Conservation (phyloP, 2,329 filamentous ascomycete genomes). For the Anthostomella pinea region DNA sequence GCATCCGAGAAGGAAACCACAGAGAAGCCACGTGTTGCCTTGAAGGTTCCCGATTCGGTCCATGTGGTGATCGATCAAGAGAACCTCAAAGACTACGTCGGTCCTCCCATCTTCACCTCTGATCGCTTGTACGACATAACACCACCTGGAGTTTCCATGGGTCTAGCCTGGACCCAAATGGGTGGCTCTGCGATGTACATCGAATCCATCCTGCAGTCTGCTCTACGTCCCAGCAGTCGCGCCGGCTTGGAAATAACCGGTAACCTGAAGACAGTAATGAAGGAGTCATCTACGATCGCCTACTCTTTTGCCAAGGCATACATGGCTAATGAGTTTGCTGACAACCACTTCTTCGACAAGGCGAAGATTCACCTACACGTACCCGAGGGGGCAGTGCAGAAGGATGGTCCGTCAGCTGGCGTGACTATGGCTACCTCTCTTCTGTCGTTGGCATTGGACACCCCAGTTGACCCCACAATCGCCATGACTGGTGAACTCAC, state of each 20-base stretch:
- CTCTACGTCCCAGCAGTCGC: slow-evolving; percentile 69
- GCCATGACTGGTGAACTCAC: slow-evolving; percentile 99
- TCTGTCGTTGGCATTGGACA: slow-evolving; percentile 78
- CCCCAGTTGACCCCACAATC: slow-evolving; percentile 75
- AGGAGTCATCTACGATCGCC: slow-evolving; percentile 91
- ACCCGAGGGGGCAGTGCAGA: slow-evolving; percentile 91
- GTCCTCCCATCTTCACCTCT: slow-evolving; percentile 90
- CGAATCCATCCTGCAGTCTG: slow-evolving; percentile 88
- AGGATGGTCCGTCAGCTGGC: slow-evolving; percentile 89
- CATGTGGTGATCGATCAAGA: slow-evolving; percentile 84
- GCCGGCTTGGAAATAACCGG: slow-evolving; percentile 88
- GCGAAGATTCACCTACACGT: slow-evolving; percentile 95
- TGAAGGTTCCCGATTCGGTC: slow-evolving; percentile 83
- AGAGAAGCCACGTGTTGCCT: slow-evolving; percentile 68
- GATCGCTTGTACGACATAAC: slow-evolving; percentile 93
- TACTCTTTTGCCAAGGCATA: slow-evolving; percentile 94
- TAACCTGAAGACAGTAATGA: slow-evolving; percentile 96
- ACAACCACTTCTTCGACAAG: slow-evolving; percentile 95
- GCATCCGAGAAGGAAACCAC: slow-evolving; percentile 61
- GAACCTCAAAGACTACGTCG: slow-evolving; percentile 94
- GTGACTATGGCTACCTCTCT: slow-evolving; percentile 98
- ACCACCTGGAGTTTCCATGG: slow-evolving; percentile 94
- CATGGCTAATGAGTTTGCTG: slow-evolving; percentile 79
- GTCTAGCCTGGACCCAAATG: slow-evolving; percentile 96
- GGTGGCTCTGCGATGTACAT: slow-evolving; percentile 96